Percentiles rank a stretch among this genome's conserved stretches.
Evolutionary conservation across 2,329 filamentous ascomycete species (phyloP).

Genomic region (Amphichorda felina): DNA sequence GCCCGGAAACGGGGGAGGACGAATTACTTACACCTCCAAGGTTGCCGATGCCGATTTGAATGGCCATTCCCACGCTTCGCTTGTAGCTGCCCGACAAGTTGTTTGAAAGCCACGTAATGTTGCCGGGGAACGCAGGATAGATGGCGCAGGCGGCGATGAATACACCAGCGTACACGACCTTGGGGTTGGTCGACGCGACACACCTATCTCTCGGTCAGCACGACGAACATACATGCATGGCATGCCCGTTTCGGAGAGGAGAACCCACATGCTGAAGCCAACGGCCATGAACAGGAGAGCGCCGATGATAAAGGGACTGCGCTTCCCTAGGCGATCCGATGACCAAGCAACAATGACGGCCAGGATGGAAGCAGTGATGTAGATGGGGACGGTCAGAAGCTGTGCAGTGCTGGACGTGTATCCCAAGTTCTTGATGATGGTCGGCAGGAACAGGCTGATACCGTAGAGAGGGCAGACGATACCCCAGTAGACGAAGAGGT

Average conservation of each 20-base stretch:
- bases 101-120: constrained; percentile 68
- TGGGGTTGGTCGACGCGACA: constrained; percentile 42
- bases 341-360: constrained; percentile 39
- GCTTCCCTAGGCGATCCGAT: constrained; percentile 41
- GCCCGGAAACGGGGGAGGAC: constrained; percentile 1
- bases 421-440: constrained; percentile 48
- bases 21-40: constrained; percentile 36
- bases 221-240: neutral
- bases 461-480: constrained; percentile 42
- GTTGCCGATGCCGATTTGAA: constrained; percentile 52
- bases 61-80: constrained; percentile 49
- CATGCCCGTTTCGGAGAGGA: no score
- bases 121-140: constrained; percentile 68
- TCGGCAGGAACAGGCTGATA: constrained; percentile 49
- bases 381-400: constrained; percentile 51
- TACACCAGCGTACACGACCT: constrained; percentile 59
- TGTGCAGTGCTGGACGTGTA: constrained; percentile 48
- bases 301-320: constrained; percentile 42
- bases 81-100: constrained; percentile 62
- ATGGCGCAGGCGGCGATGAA: constrained; percentile 70
- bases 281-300: constrained; percentile 40
- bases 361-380: constrained; percentile 49
- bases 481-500: constrained; percentile 52
- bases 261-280: constrained; percentile 41
- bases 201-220: constrained; percentile 35